phyloP scores from a whole-genome alignment of 73 alveolate species.

The Blepharisma stoltei region DNA sequence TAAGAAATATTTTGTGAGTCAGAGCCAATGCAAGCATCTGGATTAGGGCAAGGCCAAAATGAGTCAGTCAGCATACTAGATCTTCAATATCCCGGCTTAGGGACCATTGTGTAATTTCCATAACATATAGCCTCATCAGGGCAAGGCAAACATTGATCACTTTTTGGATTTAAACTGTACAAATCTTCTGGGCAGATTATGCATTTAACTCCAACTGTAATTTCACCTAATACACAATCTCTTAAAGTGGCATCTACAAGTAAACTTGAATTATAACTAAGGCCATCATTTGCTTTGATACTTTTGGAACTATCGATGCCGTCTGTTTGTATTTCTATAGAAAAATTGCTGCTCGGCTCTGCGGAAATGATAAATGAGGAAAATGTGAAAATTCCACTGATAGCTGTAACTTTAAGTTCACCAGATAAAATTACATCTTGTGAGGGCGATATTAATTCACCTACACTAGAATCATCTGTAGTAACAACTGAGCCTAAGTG shows the following conservation, averaged over 20 bases:
- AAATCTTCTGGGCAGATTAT: background rate
- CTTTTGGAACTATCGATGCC: background rate
- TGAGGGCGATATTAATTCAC: background rate
- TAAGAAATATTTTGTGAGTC: background rate
- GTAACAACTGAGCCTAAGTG: background rate
- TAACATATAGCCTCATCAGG: background rate
- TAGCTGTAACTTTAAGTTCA: background rate
- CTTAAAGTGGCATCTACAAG: background rate
- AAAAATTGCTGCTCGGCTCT: background rate
- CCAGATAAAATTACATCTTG: background rate
- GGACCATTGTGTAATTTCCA: background rate
- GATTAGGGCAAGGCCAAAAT: background rate
- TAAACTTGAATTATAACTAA: background rate
- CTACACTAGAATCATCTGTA: background rate
- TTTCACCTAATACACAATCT: background rate
- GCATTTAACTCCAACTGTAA: background rate
- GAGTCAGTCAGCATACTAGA: background rate
- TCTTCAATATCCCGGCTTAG: background rate
- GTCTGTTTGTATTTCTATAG: background rate
- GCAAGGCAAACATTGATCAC: background rate
- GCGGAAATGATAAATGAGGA: background rate
- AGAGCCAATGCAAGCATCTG: slow-evolving; percentile 12
- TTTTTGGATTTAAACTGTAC: background rate
- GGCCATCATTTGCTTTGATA: background rate
- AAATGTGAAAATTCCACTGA: background rate